phyloP scores from a whole-genome alignment of 179 eudicot species.

The Silene coronaria region DNA sequence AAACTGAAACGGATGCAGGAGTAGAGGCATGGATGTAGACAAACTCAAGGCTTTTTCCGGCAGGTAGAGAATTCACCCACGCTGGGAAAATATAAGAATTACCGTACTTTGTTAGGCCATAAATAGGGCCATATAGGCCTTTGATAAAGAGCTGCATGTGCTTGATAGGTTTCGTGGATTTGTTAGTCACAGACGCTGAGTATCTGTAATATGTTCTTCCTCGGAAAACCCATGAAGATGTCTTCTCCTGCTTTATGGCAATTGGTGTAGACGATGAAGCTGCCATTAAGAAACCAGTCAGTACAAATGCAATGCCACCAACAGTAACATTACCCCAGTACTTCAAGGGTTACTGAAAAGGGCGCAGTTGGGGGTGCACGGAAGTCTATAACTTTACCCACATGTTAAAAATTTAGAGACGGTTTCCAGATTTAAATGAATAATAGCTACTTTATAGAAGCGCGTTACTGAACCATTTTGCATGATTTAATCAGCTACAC shows the following conservation, averaged over 20 bases:
- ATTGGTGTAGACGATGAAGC: conserved; percentile 40
- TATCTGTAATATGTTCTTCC: conserved; percentile 80
- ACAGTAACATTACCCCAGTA: no score
- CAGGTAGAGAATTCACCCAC: conserved; percentile 58
- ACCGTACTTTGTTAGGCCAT: conserved; percentile 66
- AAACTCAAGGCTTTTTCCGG: conserved; percentile 76
- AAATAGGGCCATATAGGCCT: conserved; percentile 78
- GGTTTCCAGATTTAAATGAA: no score
- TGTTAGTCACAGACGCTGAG: conserved; percentile 67
- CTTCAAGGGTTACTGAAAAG: no score
- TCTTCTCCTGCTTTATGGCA: conserved; percentile 51
- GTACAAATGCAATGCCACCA: background rate
- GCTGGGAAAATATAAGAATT: conserved; percentile 59
- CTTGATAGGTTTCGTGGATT: conserved; percentile 54
- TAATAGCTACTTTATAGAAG: no score
- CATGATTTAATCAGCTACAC: no score
- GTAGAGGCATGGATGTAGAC: conserved; percentile 73
- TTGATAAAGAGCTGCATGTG: conserved; percentile 48
- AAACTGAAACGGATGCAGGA: conserved; percentile 53
- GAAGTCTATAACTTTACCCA: no score
- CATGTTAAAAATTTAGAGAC: no score
- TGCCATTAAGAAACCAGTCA: conserved; percentile 26
- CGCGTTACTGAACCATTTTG: no score
- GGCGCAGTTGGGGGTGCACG: no score
- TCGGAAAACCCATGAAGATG: conserved; percentile 52